Base-by-base conservation (phyloP, 768 basidiomycete species). In the Pulveroboletus sp. region DNA sequence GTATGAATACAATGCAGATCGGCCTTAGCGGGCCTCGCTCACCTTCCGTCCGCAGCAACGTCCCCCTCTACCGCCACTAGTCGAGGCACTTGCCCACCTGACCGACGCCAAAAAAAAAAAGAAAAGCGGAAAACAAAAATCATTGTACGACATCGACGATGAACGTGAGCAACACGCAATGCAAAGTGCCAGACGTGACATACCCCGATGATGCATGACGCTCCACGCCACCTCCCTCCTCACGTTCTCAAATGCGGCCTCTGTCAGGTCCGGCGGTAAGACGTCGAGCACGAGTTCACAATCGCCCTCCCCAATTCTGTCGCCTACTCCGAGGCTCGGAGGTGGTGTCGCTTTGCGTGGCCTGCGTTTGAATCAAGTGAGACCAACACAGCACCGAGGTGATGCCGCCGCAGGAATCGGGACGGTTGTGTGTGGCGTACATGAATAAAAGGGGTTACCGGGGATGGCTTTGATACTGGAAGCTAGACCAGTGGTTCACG, bases 51-150 rank as follows among this genome's bases (percentile, higher is more conserved):
- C 35, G 66, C 58, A 27, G 62, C 65, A n/a, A 84, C 66, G 35
- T 75, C 67, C 21, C 82, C 82, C 61, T 84, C 70, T 24, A 84
- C 82, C 1, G 82, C 83, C 44, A 84, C 81, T 1, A 79, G 69
- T 49, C 83, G 69, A 1, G 84, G 83, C 5, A 86, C 84, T 61
- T 89, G 85, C 4, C 88, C 87, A 21, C 86, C 86, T 87, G 55
- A 55, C 39, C 13, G 13, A 14, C 14, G 32, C 11, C 9, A 32
- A 32, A 32, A 7, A 27, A 27, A 27, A 27, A 27, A 7, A n/a
- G 27, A 46, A 32, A 50, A 49, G n/a, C n/a, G n/a, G n/a, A n/a
- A n/a, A 21, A 21, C 21, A 21, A 21, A 21, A 21, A 21, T 21
- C 21, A 40, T 46, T 30, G 39, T 49, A 48, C 39, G 39, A 43